These are phyloP conservation scores for Corynespora cassiicola DNA, from an alignment of 2,329 filamentous ascomycete genomes.

Conservation along the genomic window DNA sequence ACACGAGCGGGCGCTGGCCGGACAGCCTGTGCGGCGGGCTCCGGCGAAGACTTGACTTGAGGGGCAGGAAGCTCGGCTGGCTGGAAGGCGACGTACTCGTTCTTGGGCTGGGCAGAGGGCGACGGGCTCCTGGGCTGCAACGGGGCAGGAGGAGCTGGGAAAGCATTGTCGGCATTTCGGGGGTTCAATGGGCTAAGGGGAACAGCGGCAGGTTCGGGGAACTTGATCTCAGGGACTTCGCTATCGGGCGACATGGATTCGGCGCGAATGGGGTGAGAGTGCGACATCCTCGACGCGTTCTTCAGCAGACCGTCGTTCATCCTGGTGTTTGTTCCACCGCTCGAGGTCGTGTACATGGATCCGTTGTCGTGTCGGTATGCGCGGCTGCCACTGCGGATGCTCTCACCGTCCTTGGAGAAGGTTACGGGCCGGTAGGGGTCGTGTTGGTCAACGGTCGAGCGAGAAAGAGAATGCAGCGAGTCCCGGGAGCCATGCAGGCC, in stretches of 20 bases:
- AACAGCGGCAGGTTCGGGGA: slow-evolving; percentile 36
- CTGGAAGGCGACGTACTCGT: slow-evolving; percentile 45
- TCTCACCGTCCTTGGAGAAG: slow-evolving; percentile 58
- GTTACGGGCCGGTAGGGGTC: slow-evolving; percentile 80
- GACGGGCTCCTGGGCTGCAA: slow-evolving; percentile 1
- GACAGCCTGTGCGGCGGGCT: slow-evolving; percentile 20
- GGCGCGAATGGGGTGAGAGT: slow-evolving; percentile 54
- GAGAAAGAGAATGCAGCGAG: slow-evolving; percentile 84
- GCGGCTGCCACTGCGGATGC: slow-evolving; percentile 40
- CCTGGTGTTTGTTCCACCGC: slow-evolving; percentile 51
- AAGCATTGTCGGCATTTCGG: slow-evolving; percentile 20
- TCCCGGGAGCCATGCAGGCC: slow-evolving; percentile 79
- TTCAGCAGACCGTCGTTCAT: slow-evolving; percentile 60
- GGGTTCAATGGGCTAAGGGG: slow-evolving; percentile 41
- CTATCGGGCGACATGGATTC: slow-evolving; percentile 44
- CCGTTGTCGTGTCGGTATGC: slow-evolving; percentile 45
- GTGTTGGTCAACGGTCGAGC: slow-evolving; percentile 74
- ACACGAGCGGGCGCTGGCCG: slow-evolving; percentile 34
- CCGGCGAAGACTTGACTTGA: slow-evolving; percentile 25
- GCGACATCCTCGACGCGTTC: slow-evolving; percentile 66
- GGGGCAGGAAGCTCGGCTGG: slow-evolving; percentile 31
- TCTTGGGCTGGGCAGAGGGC: slow-evolving; percentile 18
- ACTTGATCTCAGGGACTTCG: slow-evolving; percentile 40
- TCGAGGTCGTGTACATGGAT: slow-evolving; percentile 61
- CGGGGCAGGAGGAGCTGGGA: slow-evolving; percentile 17